phyloP scores from a whole-genome alignment of 495 filamentous ascomycete genomes.

The Rusavskia elegans region DNA sequence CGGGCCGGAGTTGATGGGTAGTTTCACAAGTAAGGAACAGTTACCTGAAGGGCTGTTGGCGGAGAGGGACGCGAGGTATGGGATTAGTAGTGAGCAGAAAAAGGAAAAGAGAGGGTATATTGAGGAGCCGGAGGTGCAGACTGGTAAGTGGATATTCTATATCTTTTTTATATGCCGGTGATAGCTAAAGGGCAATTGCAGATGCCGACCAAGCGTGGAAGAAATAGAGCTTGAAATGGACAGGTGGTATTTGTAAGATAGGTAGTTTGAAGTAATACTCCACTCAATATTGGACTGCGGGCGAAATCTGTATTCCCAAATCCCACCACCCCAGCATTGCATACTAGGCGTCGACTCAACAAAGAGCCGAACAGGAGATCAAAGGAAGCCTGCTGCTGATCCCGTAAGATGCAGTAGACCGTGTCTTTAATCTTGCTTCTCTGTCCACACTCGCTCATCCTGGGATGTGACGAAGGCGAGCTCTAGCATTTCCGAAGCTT shows the following conservation, averaged over 20 bases:
- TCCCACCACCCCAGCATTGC: neutral
- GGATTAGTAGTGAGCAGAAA: slow-evolving; percentile 43
- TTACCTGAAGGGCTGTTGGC: slow-evolving; percentile 38
- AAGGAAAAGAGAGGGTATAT: slow-evolving; percentile 46
- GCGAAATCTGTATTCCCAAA: slow-evolving; percentile 1
- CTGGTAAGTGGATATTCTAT: slow-evolving; percentile 21
- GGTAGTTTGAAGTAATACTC: neutral
- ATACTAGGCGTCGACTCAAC: slow-evolving; percentile 9
- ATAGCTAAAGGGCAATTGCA: slow-evolving; percentile 1
- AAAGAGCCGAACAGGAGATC: slow-evolving; percentile 8
- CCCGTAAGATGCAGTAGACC: slow-evolving; percentile 5
- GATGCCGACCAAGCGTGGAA: slow-evolving; percentile 37
- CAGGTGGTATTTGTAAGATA: neutral
- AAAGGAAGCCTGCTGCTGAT: slow-evolving; percentile 1
- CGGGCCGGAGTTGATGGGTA: slow-evolving; percentile 62
- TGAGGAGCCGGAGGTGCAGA: slow-evolving; percentile 39
- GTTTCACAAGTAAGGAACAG: slow-evolving; percentile 43
- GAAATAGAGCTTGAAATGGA: neutral
- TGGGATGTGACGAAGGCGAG: slow-evolving; percentile 40
- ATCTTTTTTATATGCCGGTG: neutral
- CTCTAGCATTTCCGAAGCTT: slow-evolving; percentile 50
- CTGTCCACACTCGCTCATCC: slow-evolving; percentile 49
- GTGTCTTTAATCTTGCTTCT: slow-evolving; percentile 43
- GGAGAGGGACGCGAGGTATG: slow-evolving; percentile 52
- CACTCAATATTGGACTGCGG: neutral